Conservation (phyloP, 2,329 filamentous ascomycete genomes). For the Akanthomyces muscarius region DNA sequence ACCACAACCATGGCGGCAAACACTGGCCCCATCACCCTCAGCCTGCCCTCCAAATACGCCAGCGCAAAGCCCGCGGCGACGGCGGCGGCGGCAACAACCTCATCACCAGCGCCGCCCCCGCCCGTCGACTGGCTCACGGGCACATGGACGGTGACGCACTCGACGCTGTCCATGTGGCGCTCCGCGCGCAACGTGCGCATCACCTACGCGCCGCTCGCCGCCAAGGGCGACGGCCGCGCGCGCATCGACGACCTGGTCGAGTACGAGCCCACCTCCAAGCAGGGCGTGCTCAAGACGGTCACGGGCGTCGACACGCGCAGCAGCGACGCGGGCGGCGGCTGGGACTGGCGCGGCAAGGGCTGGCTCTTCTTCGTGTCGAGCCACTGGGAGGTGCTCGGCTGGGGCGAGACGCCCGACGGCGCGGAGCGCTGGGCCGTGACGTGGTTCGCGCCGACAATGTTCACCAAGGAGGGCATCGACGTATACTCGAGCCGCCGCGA, state of each 20-base stretch:
- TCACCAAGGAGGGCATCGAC: slow-evolving; percentile 79
- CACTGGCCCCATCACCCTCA: slow-evolving; percentile 9
- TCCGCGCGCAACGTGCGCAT: slow-evolving; percentile 76
- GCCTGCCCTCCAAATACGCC: slow-evolving; percentile 10
- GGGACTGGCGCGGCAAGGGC: slow-evolving; percentile 77
- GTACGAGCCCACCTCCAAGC: slow-evolving; percentile 54
- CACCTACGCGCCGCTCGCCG: slow-evolving; percentile 59
- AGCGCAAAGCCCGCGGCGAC: background rate
- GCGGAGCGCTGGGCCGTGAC: slow-evolving; percentile 71
- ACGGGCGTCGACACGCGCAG: slow-evolving; percentile 57
- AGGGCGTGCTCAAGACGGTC: slow-evolving; percentile 54
- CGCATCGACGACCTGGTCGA: slow-evolving; percentile 69
- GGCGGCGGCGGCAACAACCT: background rate
- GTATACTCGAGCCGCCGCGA: slow-evolving; percentile 63
- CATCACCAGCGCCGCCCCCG: slow-evolving; percentile 3
- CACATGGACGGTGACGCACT: slow-evolving; percentile 72
- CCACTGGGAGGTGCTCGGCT: slow-evolving; percentile 80
- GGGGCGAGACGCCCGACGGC: slow-evolving; percentile 51
- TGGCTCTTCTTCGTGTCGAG: slow-evolving; percentile 66
- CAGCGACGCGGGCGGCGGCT: slow-evolving; percentile 38
- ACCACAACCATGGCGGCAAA: background rate
- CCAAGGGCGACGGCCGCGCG: slow-evolving; percentile 34
- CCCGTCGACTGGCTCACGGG: slow-evolving; percentile 56
- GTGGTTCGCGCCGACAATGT: slow-evolving; percentile 78
- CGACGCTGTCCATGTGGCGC: slow-evolving; percentile 76